Evolutionary conservation across 2,329 filamentous ascomycete genomes (phyloP).

Genomic region (Xylaria sp.): DNA sequence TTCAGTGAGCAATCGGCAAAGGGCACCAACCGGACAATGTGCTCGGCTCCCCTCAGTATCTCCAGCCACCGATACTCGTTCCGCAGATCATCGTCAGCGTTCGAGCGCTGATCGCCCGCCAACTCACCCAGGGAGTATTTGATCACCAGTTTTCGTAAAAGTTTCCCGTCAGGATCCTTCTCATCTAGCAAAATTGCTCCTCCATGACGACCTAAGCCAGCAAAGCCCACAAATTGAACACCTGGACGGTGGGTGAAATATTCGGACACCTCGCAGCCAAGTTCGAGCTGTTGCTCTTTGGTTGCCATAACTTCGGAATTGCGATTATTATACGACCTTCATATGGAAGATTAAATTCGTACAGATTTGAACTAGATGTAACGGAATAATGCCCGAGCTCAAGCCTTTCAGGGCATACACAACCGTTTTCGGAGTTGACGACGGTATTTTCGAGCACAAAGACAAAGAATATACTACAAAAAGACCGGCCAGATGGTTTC

Average conservation of each 20-base stretch:
- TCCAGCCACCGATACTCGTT: constrained; percentile 25
- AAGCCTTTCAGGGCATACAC: background rate
- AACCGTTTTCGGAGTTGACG: constrained; percentile 12
- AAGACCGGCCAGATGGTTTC: background rate
- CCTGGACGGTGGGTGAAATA: constrained; percentile 11
- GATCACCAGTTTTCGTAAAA: constrained; percentile 18
- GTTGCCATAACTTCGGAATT: background rate
- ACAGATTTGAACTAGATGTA: background rate
- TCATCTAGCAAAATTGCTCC: constrained; percentile 11
- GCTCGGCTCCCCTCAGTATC: constrained; percentile 30
- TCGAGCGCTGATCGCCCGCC: background rate
- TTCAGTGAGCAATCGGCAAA: constrained; percentile 19
- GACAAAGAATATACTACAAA: background rate
- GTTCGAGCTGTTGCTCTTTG: background rate
- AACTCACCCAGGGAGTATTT: constrained; percentile 31
- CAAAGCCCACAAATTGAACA: constrained; percentile 14
- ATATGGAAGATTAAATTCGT: background rate
- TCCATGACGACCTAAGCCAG: constrained; percentile 27
- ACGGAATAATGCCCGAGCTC: background rate
- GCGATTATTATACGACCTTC: background rate
- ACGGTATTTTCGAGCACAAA: background rate
- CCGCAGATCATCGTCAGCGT: constrained; percentile 31
- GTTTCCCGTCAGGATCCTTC: background rate
- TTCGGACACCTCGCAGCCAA: constrained; percentile 11
- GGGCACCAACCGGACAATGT: constrained; percentile 26